These are phyloP conservation scores for Canavalia gladiata DNA, from an alignment of 306 rosid species.

Conservation along the genomic window DNA sequence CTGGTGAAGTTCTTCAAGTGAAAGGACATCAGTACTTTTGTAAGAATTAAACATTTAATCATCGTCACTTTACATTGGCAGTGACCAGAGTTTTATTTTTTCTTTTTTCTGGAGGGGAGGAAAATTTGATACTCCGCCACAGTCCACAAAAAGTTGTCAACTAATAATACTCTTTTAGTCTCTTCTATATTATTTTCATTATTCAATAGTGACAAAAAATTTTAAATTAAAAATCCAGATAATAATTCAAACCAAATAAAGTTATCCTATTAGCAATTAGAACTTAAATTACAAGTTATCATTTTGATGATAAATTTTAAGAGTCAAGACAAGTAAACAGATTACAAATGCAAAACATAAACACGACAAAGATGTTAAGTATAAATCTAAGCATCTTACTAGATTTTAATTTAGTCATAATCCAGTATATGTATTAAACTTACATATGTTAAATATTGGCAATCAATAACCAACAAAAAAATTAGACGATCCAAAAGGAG, in stretches of 20 bases:
- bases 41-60: background rate
- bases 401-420: slow-evolving; percentile 23
- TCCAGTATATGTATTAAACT: background rate
- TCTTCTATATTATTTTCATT: slow-evolving; percentile 3
- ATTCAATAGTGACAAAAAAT: background rate
- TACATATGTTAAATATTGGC: background rate
- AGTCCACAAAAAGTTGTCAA: background rate
- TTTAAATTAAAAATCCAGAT: background rate
- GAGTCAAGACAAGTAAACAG: slow-evolving; percentile 11
- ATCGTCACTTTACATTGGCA: background rate
- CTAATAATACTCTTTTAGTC: background rate
- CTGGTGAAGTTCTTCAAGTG: background rate
- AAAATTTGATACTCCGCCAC: background rate
- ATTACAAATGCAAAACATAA: slow-evolving; percentile 6
- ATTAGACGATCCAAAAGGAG: slow-evolving; percentile 39
- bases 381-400: slow-evolving; percentile 11
- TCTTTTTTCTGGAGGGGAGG: background rate
- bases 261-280: background rate
- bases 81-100: background rate
- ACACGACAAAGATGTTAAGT: slow-evolving; percentile 9
- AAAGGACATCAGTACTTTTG: background rate
- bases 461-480: slow-evolving; percentile 30
- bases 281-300: slow-evolving; percentile 6
- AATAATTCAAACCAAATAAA: background rate
- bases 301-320: slow-evolving; percentile 28